Conservation (phyloP, 2,329 filamentous ascomycete species). For the Myriosclerotinia curreyana region DNA sequence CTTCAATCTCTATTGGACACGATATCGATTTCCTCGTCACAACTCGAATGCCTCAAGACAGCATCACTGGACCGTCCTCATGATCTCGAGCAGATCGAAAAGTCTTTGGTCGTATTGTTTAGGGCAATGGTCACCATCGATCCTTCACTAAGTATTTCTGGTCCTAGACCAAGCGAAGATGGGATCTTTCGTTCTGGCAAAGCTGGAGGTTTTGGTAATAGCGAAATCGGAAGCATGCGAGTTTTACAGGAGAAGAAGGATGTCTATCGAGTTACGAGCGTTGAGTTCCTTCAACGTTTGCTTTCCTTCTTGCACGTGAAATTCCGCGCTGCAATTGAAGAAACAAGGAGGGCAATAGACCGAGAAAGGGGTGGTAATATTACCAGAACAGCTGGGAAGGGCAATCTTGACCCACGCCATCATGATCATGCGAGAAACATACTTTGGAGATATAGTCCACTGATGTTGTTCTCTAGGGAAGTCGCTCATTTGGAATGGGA, state of each 20-base stretch:
- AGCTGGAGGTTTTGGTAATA: conserved; percentile 48
- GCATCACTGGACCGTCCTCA: conserved; percentile 68
- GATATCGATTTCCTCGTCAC: conserved; percentile 76
- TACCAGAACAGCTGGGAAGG: conserved; percentile 46
- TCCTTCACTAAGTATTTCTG: conserved; percentile 61
- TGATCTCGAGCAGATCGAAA: conserved; percentile 75
- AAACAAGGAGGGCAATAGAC: conserved; percentile 61
- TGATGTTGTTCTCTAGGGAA: conserved; percentile 85
- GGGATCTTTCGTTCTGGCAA: conserved; percentile 36
- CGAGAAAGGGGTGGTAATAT: conserved; percentile 50
- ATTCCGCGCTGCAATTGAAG: conserved; percentile 72
- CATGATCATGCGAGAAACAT: conserved; percentile 69
- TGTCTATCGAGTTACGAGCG: conserved; percentile 75
- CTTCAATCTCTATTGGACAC: conserved; percentile 85
- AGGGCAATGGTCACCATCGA: conserved; percentile 94
- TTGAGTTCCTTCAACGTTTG: conserved; percentile 72
- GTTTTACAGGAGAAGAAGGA: conserved; percentile 94
- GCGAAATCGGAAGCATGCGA: conserved; percentile 73
- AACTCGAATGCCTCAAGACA: conserved; percentile 70
- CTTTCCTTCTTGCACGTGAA: conserved; percentile 78
- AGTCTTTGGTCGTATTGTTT: conserved; percentile 75
- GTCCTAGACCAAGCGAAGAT: conserved; percentile 43
- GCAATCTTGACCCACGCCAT: conserved; percentile 66
- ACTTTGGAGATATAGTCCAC: conserved; percentile 83
- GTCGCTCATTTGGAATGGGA: conserved; percentile 81